Percentiles rank a stretch among this genome's conserved stretches.
phyloP scores from a whole-genome alignment of 306 rosid species.

The Morella rubra region DNA sequence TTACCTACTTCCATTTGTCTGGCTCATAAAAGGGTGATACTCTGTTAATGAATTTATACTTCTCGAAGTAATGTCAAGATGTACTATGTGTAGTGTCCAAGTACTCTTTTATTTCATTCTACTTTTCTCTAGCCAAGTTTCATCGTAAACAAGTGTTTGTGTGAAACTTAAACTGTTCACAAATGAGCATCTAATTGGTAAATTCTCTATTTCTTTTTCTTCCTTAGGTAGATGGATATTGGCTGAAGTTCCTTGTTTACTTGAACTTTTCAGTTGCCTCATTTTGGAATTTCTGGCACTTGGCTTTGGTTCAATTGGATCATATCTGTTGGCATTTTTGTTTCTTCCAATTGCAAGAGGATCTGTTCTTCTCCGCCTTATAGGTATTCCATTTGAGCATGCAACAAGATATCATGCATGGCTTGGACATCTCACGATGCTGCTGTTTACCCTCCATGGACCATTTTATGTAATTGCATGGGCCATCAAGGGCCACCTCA shows the following conservation, averaged over 20 bases:
- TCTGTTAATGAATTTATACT: neutral
- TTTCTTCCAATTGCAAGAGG: conserved; percentile 91
- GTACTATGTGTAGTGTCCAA: neutral
- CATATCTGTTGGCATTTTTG: conserved; percentile 65
- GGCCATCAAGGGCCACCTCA: conserved; percentile 59
- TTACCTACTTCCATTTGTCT: neutral
- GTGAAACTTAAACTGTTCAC: conserved; percentile 5
- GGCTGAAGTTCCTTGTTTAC: conserved; percentile 25
- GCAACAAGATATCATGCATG: conserved; percentile 90
- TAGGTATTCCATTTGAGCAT: conserved; percentile 86
- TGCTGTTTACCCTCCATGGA: conserved; percentile 77
- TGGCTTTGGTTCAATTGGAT: conserved; percentile 65
- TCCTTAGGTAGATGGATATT: conserved; percentile 6
- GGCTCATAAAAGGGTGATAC: neutral
- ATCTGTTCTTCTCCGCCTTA: conserved; percentile 82
- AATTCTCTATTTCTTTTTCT: conserved; percentile 1
- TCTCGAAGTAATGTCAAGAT: conserved; percentile 1
- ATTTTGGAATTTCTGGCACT: conserved; percentile 58
- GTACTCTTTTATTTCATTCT: neutral
- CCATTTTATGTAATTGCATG: conserved; percentile 55
- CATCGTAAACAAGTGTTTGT: conserved; percentile 8
- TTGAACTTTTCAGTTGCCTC: conserved; percentile 41
- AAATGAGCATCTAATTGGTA: neutral
- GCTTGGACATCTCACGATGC: conserved; percentile 98
- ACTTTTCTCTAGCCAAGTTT: neutral